These are phyloP conservation scores for Plasmodium coatneyi DNA, from an alignment of 169 alveolate species.

Conservation along the genomic window DNA sequence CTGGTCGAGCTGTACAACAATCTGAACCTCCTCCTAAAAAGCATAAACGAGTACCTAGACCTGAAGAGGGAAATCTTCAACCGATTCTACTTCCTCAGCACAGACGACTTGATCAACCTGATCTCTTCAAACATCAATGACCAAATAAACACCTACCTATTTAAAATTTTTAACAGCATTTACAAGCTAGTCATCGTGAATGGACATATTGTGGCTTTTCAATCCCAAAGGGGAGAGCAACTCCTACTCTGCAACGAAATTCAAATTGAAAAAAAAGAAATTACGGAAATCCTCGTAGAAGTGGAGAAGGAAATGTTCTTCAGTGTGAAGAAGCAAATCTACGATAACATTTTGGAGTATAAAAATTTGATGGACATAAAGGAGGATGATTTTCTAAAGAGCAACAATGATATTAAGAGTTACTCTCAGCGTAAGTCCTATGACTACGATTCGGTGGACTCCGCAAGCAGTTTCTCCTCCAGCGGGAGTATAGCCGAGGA, in stretches of 20 bases:
- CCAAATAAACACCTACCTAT: constrained; percentile 68
- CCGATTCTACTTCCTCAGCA: constrained; percentile 64
- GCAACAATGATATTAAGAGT: constrained; percentile 34
- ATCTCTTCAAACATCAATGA: constrained; percentile 70
- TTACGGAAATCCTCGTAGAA: constrained; percentile 56
- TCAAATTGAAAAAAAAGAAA: constrained; percentile 68
- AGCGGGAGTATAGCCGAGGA: background rate
- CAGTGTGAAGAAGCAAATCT: constrained; percentile 63
- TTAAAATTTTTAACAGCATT: constrained; percentile 62
- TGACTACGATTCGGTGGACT: background rate
- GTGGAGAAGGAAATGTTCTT: constrained; percentile 71
- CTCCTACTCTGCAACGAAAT: constrained; percentile 56
- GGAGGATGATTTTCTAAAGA: constrained; percentile 72
- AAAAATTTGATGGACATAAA: constrained; percentile 70
- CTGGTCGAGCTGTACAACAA: constrained; percentile 44
- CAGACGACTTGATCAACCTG: constrained; percentile 68
- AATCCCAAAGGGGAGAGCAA: constrained; percentile 71
- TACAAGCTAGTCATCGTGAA: constrained; percentile 64
- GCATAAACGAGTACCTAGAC: constrained; percentile 71
- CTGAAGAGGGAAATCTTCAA: constrained; percentile 69
- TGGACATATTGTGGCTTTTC: constrained; percentile 58
- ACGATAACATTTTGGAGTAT: constrained; percentile 57
- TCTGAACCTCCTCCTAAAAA: constrained; percentile 33
- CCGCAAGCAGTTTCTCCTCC: constrained; percentile 5
- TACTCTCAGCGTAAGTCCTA: background rate